Evolutionary conservation across 352 stramenopile species (phyloP).

Genomic region (Phytophthora pisi): DNA sequence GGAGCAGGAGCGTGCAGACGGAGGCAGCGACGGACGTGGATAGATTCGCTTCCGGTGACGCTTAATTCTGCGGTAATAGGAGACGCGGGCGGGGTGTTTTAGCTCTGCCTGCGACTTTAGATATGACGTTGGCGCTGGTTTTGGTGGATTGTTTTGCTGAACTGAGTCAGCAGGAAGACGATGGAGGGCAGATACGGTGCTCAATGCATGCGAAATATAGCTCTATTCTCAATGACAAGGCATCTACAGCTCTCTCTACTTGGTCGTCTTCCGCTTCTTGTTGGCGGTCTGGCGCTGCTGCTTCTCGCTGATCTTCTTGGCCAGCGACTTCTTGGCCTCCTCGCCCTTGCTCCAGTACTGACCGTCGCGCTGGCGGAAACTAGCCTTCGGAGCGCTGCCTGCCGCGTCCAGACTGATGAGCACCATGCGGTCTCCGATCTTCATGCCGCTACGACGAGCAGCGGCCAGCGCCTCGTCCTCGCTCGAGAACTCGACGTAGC

Average conservation of each 20-base stretch:
- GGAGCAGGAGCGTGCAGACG: neutral
- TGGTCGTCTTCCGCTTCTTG: slow-evolving; percentile 62
- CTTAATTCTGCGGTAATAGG: slow-evolving; percentile 12
- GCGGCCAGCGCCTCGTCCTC: slow-evolving; percentile 76
- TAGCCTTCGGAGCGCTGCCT: slow-evolving; percentile 89
- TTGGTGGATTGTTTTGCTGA: neutral
- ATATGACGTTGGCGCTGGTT: slow-evolving; percentile 1
- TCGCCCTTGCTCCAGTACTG: slow-evolving; percentile 91
- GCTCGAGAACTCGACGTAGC: slow-evolving; percentile 91
- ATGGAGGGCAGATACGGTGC: neutral
- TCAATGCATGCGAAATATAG: slow-evolving; percentile 25
- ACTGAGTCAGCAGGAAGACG: too few species aligned
- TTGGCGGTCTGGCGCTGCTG: slow-evolving; percentile 51
- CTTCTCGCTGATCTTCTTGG: slow-evolving; percentile 75
- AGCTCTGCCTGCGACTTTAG: neutral
- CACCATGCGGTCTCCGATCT: slow-evolving; percentile 88
- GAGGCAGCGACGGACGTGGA: neutral
- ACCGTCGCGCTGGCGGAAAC: slow-evolving; percentile 87
- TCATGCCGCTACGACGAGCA: slow-evolving; percentile 82
- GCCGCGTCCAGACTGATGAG: slow-evolving; percentile 93
- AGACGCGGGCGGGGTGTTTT: neutral
- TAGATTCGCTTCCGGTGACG: neutral
- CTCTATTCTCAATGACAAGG: slow-evolving; percentile 31
- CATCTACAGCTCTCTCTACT: slow-evolving; percentile 18
- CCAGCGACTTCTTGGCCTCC: slow-evolving; percentile 81